Evolutionary conservation across 75 land plant genomes (phyloP), one percentile per base, ranked within the genome.

Genomic region (Sequoiadendron giganteum): DNA sequence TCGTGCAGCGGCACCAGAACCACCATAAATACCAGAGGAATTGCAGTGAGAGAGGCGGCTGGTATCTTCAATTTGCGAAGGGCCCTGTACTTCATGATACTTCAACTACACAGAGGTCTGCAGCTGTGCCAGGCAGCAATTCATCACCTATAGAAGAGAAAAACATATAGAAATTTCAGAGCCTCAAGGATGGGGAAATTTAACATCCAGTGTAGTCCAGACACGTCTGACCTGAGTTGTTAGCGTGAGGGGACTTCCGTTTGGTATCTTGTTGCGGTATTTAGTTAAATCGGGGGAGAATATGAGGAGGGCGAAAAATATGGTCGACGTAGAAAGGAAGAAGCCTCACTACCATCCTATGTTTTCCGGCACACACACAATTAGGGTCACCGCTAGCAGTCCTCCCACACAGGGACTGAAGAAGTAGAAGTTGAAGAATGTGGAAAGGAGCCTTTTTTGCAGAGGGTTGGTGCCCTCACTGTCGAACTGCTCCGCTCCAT

Each of bases 401-500:
- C 87, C 94, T n/a, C 99, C 99, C n/a, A n/a, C 76, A 89, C 83
- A 88, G 81, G 96, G 94, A 79, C 94, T 94, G 93, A 97, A 97
- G 87, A 96, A 94, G 73, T 93, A 97, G 94, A 95, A 96, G 90
- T 96, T 97, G 93, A 97, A n/a, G n/a, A n/a, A n/a, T n/a, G n/a
- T 91, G 40, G 99, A 95, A 78, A 93, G 89, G 34, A 89, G 86
- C 88, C 89, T 93, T 90, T 94, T 88, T 52, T 52, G 54, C 15
- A 52, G 54, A 28, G 95, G 96, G 65, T 86, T 52, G 3, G 76
- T 85, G 13, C 92, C 95, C 47, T 49, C 84, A 14, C 91, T 93
- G 78, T 97, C 97, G 49, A n/a, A n/a, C n/a, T n/a, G n/a, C n/a
- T 97, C 97, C 0, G 99, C 99, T 7, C 99, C 99, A 61, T 96